Evolutionary conservation across 1,284 basidiomycete species (phyloP).

Genomic region (Vanrija pseudolonga): DNA sequence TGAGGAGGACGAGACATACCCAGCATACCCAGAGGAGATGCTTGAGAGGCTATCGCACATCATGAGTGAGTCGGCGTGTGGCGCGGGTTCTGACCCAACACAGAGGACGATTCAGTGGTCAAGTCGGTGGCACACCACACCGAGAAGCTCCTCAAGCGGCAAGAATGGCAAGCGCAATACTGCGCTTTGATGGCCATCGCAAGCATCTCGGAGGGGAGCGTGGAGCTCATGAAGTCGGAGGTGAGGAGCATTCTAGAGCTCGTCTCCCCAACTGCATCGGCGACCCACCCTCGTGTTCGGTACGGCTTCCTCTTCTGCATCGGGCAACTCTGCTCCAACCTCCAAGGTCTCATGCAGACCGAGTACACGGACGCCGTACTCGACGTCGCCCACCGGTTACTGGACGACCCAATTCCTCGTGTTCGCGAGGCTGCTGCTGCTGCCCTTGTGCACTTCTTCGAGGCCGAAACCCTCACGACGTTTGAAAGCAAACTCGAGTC

Average conservation of each 20-base stretch:
- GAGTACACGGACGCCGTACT: constrained; percentile 48
- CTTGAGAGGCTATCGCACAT: constrained; percentile 71
- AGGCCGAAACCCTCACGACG: constrained; percentile 68
- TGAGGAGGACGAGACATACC: constrained; percentile 68
- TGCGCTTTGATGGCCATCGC: constrained; percentile 63
- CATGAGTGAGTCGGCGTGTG: constrained; percentile 51
- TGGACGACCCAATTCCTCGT: constrained; percentile 63
- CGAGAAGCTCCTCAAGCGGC: constrained; percentile 65
- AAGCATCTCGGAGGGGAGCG: constrained; percentile 26
- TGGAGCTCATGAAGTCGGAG: constrained; percentile 7
- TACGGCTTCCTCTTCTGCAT: constrained; percentile 83
- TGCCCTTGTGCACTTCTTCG: constrained; percentile 83
- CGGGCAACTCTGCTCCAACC: constrained; percentile 76
- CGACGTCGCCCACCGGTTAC: constrained; percentile 63
- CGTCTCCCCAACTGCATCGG: constrained; percentile 68
- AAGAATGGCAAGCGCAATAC: constrained; percentile 74
- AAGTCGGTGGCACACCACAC: constrained; percentile 72
- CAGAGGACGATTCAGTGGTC: constrained; percentile 60
- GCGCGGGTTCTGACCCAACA: constrained; percentile 3
- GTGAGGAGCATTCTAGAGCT: constrained; percentile 41
- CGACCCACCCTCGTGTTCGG: constrained; percentile 73
- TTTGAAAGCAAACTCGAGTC: constrained; percentile 64
- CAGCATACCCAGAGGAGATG: constrained; percentile 70
- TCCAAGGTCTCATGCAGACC: constrained; percentile 50
- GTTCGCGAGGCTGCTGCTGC: constrained; percentile 80